These are phyloP conservation scores for Podospora comata DNA, from an alignment of 495 filamentous ascomycete genomes.

Conservation along the genomic window DNA sequence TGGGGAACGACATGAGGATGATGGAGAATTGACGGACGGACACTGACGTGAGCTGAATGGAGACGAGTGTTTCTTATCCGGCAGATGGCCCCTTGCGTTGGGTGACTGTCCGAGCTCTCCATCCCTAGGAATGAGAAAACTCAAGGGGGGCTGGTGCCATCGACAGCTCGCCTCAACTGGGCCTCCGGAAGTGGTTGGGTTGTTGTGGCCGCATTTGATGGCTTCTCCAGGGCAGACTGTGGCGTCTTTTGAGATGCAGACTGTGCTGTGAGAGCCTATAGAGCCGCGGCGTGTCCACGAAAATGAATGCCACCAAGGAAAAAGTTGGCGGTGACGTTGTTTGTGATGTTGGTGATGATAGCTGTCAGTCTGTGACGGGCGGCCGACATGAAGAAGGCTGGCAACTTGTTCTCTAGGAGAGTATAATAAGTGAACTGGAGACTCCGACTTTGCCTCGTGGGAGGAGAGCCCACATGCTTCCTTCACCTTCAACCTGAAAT, in stretches of 20 bases:
- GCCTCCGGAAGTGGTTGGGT: conserved; percentile 2
- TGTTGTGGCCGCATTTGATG: background rate
- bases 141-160: background rate
- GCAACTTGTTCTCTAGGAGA: background rate
- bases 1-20: background rate
- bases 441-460: background rate
- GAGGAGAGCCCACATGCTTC: background rate
- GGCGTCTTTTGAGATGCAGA: too few relatives aligned
- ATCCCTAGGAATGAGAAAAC: background rate
- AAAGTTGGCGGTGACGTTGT: background rate
- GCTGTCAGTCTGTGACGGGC: background rate
- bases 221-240: conserved; percentile 5
- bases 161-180: background rate
- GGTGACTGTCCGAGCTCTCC: background rate
- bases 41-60: background rate
- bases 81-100: background rate
- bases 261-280: background rate
- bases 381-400: background rate
- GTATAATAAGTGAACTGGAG: background rate
- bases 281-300: background rate
- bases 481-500: background rate
- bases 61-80: background rate
- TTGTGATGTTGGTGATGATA: background rate
- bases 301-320: background rate
- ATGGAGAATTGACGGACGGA: background rate